Evolutionary conservation across 352 stramenopile genomes (phyloP), one percentile per base, ranked within the genome.

Genomic region (Pythium dissimile): DNA sequence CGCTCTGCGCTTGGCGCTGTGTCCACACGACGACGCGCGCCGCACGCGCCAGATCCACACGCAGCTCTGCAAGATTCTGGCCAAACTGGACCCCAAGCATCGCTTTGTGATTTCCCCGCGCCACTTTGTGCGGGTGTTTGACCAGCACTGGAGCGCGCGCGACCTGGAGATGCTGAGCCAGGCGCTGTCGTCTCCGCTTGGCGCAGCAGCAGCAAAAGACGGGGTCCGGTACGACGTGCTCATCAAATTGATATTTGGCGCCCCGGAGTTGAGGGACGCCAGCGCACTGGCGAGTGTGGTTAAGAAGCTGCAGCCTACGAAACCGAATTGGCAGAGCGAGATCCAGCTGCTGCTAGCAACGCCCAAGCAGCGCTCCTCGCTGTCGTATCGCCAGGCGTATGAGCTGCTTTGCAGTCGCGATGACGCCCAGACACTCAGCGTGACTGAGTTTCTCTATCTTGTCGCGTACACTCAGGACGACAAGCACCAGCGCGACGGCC

Each of bases 1-100:
- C 3, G 34, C 44, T 12, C 56, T 84, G 9, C 69, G 69, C 1
- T 69, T 66, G 18, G 45, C 53, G 3, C 58, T 88, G 8, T 84
- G 72, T 46, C 49, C 61, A 12, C 30, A 51, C 13, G 64, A 55
- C 26, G 59, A 65, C 0, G 10, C 41, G 1, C 15, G 16, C 5
- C 49, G 67, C 13, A 62, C 73, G 27, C 45, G 61, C 11, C 75
- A 72, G 31, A 68, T 88, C 12, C 38, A 76, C 46, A 23, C 39
- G 20, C 75, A 88, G 45, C 48, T 88, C 16, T 54, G 54, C 23
- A 84, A 78, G 27, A 88, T 88, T 12, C 50, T 86, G 21, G 13
- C 27, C 5, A 88, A 85, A 61, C n/a, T 86, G 7, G 78, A 88
- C 38, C 51, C 62, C 0, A 46, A 64, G 8, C 12, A 24, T 9